A percentile compares a stretch with the other conserved stretches of the same genome.
phyloP scores from a whole-genome alignment of 2,329 filamentous ascomycete genomes.

The Fusarium nanum region DNA sequence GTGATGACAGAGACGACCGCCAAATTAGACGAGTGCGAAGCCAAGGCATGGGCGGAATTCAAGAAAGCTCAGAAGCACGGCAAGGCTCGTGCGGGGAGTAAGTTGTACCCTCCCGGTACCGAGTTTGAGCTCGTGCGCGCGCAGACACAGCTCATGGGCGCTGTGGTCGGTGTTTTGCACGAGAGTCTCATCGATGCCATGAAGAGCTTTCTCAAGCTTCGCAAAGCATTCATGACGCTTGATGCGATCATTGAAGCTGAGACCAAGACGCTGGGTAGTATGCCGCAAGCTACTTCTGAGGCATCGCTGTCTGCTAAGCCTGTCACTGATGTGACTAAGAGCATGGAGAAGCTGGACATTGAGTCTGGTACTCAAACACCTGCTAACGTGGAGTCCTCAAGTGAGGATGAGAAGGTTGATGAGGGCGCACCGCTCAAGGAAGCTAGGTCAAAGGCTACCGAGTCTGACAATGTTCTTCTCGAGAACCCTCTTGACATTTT shows the following conservation, averaged over 20 bases:
- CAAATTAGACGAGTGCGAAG: constrained; percentile 80
- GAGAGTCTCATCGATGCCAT: constrained; percentile 93
- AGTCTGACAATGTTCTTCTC: constrained; percentile 72
- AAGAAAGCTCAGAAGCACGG: constrained; percentile 77
- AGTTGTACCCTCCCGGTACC: constrained; percentile 82
- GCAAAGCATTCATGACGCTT: constrained; percentile 87
- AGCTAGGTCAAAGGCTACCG: constrained; percentile 52
- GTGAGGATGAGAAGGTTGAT: constrained; percentile 36
- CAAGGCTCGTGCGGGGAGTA: constrained; percentile 49
- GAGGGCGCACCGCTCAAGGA: constrained; percentile 40
- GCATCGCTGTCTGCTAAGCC: constrained; percentile 15
- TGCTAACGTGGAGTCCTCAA: constrained; percentile 38
- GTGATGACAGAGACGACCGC: constrained; percentile 85
- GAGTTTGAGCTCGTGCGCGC: constrained; percentile 89
- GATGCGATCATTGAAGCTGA: constrained; percentile 83
- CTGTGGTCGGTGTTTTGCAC: constrained; percentile 88
- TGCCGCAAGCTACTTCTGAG: constrained; percentile 9
- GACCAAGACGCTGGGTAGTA: constrained; percentile 57
- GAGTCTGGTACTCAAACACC: constrained; percentile 58
- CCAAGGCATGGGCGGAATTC: constrained; percentile 79
- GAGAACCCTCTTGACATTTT: constrained; percentile 85
- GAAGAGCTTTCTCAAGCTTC: constrained; percentile 90
- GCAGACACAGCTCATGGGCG: constrained; percentile 88
- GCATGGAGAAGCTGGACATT: constrained; percentile 51
- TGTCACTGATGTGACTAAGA: constrained; percentile 44